Evolutionary conservation across 1,139 yeast species (phyloP), one percentile per base, ranked within the genome.

Genomic region (Tardiomyces digboiensis): DNA sequence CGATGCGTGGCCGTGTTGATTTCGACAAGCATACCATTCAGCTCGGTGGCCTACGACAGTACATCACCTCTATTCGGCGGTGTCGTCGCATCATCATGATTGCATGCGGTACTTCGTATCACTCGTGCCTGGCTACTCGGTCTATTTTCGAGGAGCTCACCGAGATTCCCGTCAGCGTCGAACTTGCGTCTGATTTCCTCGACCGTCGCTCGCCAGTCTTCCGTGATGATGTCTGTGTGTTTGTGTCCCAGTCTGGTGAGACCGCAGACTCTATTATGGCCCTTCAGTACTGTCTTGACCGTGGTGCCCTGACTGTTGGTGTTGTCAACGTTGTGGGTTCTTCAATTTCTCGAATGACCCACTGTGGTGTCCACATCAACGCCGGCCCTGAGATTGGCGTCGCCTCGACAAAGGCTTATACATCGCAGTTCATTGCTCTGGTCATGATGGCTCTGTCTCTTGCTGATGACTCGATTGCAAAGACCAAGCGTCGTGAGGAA

Each of bases 301-400:
- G 97, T 61, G 98, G 97, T 53, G 97, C 98, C 26, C 75, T 93
- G 55, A 89, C 97, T 26, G 94, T 93, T 48, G 99, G 99, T 68
- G 85, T 93, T 59, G 98, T 93, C 44, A 78, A 79, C 63, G 78
- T 88, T 52, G 99, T 93, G 40, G 99, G 99, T 59, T 93, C 98
- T 6, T 80, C 93, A 42, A 87, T 93, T 69, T 89, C 97, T 19
- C 80, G 97, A 65, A 83, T 80, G 60, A 93, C 99, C 38, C 95
- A 89, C 68, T 93, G 98, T 73, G 99, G 99, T 77, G 97, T 93
- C 45, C 99, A 93, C 66, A 89, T 93, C 64, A 93, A 93, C 64
- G 98, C 98, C 39, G 99, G 99, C 52, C 98, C 98, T 38, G 99
- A 93, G 71, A 91, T 93, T 54, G 98, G 98, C 65, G 99, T 93